Evolutionary conservation across 805 yeast genomes (phyloP).

Genomic region (Saturnispora ahearnii): DNA sequence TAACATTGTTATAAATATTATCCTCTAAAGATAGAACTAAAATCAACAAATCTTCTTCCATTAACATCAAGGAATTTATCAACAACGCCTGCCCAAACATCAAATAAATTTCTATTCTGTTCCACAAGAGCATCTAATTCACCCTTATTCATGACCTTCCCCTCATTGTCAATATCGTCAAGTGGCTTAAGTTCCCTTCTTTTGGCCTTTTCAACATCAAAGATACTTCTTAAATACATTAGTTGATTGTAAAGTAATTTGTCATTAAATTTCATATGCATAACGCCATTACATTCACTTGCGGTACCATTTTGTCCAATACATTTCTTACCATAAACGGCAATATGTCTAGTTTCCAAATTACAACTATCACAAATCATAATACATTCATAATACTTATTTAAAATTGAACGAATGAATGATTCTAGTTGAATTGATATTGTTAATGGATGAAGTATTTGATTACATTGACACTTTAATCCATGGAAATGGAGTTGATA

Average conservation of each 20-base stretch:
- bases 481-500: slow-evolving; percentile 63
- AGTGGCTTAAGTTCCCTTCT: slow-evolving; percentile 46
- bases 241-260: slow-evolving; percentile 80
- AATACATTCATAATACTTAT: slow-evolving; percentile 81
- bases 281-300: slow-evolving; percentile 67
- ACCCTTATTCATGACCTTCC: slow-evolving; percentile 31
- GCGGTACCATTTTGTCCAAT: slow-evolving; percentile 55
- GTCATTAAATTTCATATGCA: slow-evolving; percentile 69
- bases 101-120: slow-evolving; percentile 62
- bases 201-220: slow-evolving; percentile 75
- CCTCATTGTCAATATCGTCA: slow-evolving; percentile 18
- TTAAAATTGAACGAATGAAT: slow-evolving; percentile 59
- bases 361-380: slow-evolving; percentile 85
- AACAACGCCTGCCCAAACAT: slow-evolving; percentile 45
- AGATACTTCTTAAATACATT: slow-evolving; percentile 65
- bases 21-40: slow-evolving; percentile 59
- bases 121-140: slow-evolving; percentile 68
- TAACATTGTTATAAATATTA: background rate
- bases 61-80: slow-evolving; percentile 67
- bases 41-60: slow-evolving; percentile 84
- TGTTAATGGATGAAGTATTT: slow-evolving; percentile 40
- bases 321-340: slow-evolving; percentile 85
- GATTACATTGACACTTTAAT: slow-evolving; percentile 58
- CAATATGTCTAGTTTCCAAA: slow-evolving; percentile 68
- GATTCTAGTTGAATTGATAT: slow-evolving; percentile 67